Conservation (phyloP, 495 filamentous ascomycete species). For the Achaetomiella virescens region DNA sequence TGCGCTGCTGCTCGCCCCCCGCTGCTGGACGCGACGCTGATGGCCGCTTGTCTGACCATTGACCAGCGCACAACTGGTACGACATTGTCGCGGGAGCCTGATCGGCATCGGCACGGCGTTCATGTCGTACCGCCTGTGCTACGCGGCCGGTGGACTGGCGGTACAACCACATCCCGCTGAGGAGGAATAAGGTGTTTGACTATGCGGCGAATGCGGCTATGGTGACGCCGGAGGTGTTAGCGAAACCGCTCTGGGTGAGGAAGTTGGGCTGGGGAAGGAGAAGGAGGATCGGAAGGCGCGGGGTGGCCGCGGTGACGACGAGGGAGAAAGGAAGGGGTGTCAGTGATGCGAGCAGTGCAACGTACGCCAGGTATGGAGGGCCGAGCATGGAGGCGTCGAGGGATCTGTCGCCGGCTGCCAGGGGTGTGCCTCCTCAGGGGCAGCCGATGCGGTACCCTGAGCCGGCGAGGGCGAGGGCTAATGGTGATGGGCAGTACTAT, state of each 20-base stretch:
- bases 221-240: not conserved
- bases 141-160: conserved; percentile 53
- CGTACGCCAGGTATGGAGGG: conserved; percentile 9
- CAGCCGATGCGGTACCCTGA: not conserved
- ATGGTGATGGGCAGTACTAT: not conserved
- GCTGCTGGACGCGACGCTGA: conserved; percentile 52
- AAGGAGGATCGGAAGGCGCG: not conserved
- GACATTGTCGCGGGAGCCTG: conserved; percentile 50
- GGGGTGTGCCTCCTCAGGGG: not conserved
- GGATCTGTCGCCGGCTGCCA: not conserved
- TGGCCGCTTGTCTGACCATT: conserved; percentile 54
- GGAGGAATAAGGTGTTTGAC: not conserved
- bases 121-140: conserved; percentile 51
- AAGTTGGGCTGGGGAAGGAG: conserved; percentile 14
- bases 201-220: not conserved
- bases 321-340: not conserved
- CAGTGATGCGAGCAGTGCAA: conserved; percentile 8
- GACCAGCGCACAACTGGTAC: conserved; percentile 57
- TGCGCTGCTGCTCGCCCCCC: conserved; percentile 32
- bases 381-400: not conserved
- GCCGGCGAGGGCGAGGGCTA: not conserved
- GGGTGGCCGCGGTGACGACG: not conserved
- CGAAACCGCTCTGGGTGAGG: not conserved
- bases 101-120: conserved; percentile 56
- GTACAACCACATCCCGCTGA: conserved; percentile 48